Percentiles rank a stretch among this genome's conserved stretches.
Conservation (phyloP, 1,139 yeast genomes). For the Scheffersomyces segobiensis region DNA sequence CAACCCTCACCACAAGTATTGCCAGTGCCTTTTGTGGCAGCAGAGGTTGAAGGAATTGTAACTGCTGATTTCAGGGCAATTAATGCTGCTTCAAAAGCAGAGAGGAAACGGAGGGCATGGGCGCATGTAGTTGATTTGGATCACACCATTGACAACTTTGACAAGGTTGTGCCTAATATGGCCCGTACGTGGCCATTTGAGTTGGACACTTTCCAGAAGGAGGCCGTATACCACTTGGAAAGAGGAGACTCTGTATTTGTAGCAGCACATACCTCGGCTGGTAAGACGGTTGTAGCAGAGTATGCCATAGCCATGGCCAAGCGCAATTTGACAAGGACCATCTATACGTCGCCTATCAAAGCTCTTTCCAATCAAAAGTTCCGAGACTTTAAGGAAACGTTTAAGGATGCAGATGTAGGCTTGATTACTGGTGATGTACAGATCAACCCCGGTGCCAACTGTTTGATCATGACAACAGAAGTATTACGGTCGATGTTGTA, state of each 20-base stretch:
- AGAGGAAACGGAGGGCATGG: conserved; percentile 64
- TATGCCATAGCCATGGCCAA: conserved; percentile 93
- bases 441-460: conserved; percentile 94
- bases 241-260: conserved; percentile 97
- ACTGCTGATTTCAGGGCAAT: conserved; percentile 55
- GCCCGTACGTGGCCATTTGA: conserved; percentile 94
- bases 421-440: conserved; percentile 97
- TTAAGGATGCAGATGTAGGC: conserved; percentile 84
- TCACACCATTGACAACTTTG: conserved; percentile 79
- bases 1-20: not conserved
- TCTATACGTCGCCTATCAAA: conserved; percentile 91
- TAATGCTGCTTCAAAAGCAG: conserved; percentile 25
- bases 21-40: conserved; percentile 28
- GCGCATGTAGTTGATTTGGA: conserved; percentile 92
- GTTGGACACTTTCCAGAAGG: conserved; percentile 93
- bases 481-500: conserved; percentile 93
- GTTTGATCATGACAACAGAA: conserved; percentile 97
- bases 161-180: conserved; percentile 86
- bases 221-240: conserved; percentile 93
- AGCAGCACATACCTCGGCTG: conserved; percentile 97
- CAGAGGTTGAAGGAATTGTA: conserved; percentile 72
- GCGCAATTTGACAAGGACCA: conserved; percentile 87
- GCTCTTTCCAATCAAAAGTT: conserved; percentile 93
- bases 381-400: conserved; percentile 83
- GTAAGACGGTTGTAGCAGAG: conserved; percentile 91